Base-by-base conservation (phyloP, 139 green algal genomes). In the Pseudopediastrum boryanum region DNA sequence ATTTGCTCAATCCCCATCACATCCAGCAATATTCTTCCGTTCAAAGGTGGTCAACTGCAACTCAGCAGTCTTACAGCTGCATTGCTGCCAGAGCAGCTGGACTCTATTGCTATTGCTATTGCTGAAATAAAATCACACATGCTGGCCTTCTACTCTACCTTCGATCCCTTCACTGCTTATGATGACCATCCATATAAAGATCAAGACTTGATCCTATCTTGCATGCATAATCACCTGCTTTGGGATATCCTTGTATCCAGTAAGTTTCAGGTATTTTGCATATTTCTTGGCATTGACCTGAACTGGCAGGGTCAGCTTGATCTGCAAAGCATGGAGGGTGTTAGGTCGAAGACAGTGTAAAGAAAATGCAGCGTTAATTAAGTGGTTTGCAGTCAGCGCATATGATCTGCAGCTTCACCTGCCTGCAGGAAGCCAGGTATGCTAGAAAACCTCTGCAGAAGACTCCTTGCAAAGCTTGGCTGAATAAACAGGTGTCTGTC, bases 211-310 rank as follows among this genome's bases (percentile, higher is more conserved):
- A 31, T 71, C 27, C 13, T 21, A 35, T 48, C 35, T 71, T 23
- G 12, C 29, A 4, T 9, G 16, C 36, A 41, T n/a, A 58, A 25
- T 7, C 41, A 61, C 77, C 66, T 54, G 66, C 35, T 29, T 29
- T 23, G 61, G 69, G 39, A 50, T 25, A 35, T 21, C 33, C 25
- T 56, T 59, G 78, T 56, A 84, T 27, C 78, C 78, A 19, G 75
- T 70, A 8, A 84, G 78, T 2, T 23, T 48, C 52, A 84, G 69
- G 48, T 70, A 84, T 3, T 5, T 19, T 4, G 58, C 44, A 52
- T 79, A 78, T 12, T 61, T 46, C 12, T 12, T 8, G 7, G 38
- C 9, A 41, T 61, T 10, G 8, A 75, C 59, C 1, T 23, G 25
- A 16, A 5, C 27, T 8, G 78, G 46, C n/a, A 44, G 35, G 7